phyloP scores from a whole-genome alignment of 768 basidiomycete genomes.

The Russula olivacea region DNA sequence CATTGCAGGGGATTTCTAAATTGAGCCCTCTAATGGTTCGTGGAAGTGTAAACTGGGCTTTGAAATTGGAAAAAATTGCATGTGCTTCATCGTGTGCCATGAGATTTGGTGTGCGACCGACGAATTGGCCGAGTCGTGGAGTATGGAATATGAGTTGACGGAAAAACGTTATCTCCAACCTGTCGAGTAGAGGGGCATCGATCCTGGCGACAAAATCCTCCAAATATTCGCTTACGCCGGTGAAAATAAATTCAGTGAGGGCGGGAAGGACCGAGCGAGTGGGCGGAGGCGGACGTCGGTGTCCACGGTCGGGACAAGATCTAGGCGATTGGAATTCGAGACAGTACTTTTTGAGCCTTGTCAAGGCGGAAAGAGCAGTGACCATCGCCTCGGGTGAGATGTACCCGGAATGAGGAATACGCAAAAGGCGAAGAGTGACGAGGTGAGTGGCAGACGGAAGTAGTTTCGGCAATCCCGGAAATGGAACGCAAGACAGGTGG shows the following conservation, averaged over 20 bases:
- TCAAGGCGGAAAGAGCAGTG: not conserved
- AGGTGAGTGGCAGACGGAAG: not conserved
- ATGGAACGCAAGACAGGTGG: not conserved
- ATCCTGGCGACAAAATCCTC: not conserved
- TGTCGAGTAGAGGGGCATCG: not conserved
- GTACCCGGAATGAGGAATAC: not conserved
- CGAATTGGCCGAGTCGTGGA: no score
- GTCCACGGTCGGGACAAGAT: not conserved
- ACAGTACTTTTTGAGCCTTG: not conserved
- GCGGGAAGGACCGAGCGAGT: not conserved
- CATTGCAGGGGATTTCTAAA: not conserved
- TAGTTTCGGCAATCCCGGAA: not conserved
- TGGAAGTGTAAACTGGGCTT: not conserved
- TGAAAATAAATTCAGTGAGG: not conserved
- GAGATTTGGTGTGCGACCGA: not conserved
- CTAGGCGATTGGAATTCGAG: not conserved
- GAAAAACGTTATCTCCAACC: not conserved
- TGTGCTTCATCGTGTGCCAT: not conserved
- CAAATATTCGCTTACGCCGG: not conserved
- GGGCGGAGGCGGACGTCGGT: not conserved
- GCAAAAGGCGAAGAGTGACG: not conserved
- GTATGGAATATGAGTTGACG: no score
- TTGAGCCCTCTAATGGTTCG: not conserved
- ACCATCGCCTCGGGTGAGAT: not conserved
- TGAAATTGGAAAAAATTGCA: not conserved